These are phyloP conservation scores for Penicillium sp. DNA, from an alignment of 2,329 filamentous ascomycete genomes.

Conservation along the genomic window DNA sequence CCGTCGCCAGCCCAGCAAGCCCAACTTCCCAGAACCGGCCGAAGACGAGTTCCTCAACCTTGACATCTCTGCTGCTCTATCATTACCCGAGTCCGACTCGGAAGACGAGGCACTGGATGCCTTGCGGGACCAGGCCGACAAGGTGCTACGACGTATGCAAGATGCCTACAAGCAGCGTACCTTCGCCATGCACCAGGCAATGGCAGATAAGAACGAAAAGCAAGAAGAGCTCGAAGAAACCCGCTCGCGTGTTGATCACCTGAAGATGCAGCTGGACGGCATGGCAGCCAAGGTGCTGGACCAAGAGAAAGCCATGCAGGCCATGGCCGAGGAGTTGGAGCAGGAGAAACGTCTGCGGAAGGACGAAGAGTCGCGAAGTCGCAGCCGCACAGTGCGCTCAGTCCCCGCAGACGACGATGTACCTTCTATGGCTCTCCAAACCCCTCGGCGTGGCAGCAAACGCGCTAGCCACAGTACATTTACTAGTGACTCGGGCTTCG, in stretches of 20 bases:
- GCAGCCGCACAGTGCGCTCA: constrained; percentile 34
- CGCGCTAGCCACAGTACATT: constrained; percentile 44
- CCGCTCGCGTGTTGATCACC: constrained; percentile 57
- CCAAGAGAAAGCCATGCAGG: constrained; percentile 59
- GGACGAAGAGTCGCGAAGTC: constrained; percentile 41
- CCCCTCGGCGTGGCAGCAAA: constrained; percentile 36
- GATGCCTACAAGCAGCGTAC: constrained; percentile 57
- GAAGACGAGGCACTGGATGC: constrained; percentile 59
- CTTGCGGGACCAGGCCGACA: constrained; percentile 58
- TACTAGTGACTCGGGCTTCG: constrained; percentile 60
- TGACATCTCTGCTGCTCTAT: constrained; percentile 57
- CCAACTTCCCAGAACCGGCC: constrained; percentile 38
- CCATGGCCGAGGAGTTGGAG: constrained; percentile 52
- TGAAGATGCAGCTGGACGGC: constrained; percentile 63
- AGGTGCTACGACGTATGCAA: constrained; percentile 58
- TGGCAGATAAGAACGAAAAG: constrained; percentile 58
- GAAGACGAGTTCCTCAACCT: constrained; percentile 58
- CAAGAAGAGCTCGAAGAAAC: constrained; percentile 64
- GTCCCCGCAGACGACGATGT: constrained; percentile 35
- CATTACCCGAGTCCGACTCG: constrained; percentile 53
- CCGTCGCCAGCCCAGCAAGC: constrained; percentile 33
- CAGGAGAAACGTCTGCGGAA: constrained; percentile 44
- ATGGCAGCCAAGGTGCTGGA: constrained; percentile 58
- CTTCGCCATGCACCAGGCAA: constrained; percentile 52
- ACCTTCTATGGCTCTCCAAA: constrained; percentile 38